Evolutionary conservation across 192 early-diverging fungal genomes (phyloP), one percentile per base, ranked within the genome.

Genomic region (Coemansia sp.): DNA sequence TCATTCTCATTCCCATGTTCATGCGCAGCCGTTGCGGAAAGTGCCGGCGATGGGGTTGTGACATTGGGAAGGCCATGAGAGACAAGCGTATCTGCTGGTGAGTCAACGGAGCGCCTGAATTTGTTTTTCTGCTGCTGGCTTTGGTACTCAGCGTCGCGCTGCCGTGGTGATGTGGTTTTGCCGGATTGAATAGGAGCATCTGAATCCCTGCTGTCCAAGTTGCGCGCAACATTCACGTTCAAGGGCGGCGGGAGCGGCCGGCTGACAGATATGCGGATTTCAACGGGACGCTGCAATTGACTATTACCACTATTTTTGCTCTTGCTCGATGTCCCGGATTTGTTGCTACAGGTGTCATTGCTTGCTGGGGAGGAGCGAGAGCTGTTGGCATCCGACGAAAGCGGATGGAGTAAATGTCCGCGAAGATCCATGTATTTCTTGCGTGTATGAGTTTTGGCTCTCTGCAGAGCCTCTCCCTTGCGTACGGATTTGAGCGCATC

Each of bases 381-480:
- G 9, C 12, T 20, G 10, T 39, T 34, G 35, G 71, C 56, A 8
- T 65, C 67, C 1, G 58, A 37, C 18, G 63, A 59, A 6, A 68
- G 67, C 33, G 71, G 61, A 39, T 70, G 55, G 30, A 57, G 55
- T 39, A 79, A 35, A 31, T 77, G 75, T 20, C 62, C 66, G 25
- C 75, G 75, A 16, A 79, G 42, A 28, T 74, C 77, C 55, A 67
- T 70, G 68, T 74, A 74, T n/a, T 61, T 67, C 43, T 61, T 63
- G 49, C 77, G 77, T 5, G 77, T 79, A 2, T 79, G 77, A 13
- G 71, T 79, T 43, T 74, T 79, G 3, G 71, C 67, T 55, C 77
- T 63, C 20, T 64, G 60, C 64, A 79, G 33, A 2, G 77, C 40
- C 18, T 73, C 72, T 16, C 71, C 68, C 62, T 70, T 71, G 63